Conservation (phyloP, 805 yeast species). For the Candida glaebosa region DNA sequence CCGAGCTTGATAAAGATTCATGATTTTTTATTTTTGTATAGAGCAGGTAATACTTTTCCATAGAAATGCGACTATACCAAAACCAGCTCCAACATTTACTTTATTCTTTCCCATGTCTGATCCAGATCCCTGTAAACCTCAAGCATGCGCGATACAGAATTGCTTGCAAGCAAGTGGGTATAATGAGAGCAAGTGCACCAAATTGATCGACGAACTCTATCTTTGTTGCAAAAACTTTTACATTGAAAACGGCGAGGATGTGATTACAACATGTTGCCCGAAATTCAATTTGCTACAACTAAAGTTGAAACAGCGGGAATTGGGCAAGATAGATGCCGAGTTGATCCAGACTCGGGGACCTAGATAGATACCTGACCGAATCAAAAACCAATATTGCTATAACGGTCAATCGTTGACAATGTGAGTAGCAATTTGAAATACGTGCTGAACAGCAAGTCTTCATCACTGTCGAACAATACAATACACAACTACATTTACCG, state of each 20-base stretch:
- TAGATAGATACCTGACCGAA: too few relatives aligned
- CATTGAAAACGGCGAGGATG: conserved; percentile 52
- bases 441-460: too few relatives aligned
- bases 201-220: conserved; percentile 65
- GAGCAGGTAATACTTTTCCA: conserved; percentile 2
- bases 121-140: conserved; percentile 60
- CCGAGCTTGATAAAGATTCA: conserved; percentile 44
- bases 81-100: not conserved
- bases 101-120: conserved; percentile 7
- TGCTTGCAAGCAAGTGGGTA: conserved; percentile 62
- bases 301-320: conserved; percentile 62
- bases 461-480: too few relatives aligned
- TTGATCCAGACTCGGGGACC: conserved; percentile 24
- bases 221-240: conserved; percentile 72
- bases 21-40: conserved; percentile 9
- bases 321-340: conserved; percentile 58
- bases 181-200: conserved; percentile 72
- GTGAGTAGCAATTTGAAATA: not conserved
- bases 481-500: not conserved
- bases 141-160: conserved; percentile 82
- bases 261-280: conserved; percentile 77
- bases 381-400: too few relatives aligned
- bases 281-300: conserved; percentile 55
- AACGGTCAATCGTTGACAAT: too few relatives aligned
- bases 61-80: not conserved